Conservation (phyloP, 1,284 basidiomycete species). For the Austroboletus novae-zelandiae region DNA sequence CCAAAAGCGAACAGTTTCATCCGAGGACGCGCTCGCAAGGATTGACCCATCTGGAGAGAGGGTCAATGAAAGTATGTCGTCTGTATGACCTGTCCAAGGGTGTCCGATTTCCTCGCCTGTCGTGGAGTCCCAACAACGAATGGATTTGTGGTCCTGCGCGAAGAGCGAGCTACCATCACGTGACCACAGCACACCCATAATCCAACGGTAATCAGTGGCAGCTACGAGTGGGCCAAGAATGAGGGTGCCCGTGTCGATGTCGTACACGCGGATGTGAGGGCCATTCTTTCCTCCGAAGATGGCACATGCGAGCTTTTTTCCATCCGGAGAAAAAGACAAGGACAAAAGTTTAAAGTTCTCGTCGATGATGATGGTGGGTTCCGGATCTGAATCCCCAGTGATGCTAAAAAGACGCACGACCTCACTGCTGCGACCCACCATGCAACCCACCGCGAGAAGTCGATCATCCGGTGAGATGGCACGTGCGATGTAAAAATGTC, state of each 20-base stretch:
- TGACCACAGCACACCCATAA: constrained; percentile 19
- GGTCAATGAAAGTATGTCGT: background rate
- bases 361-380: too few species aligned
- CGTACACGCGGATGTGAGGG: constrained; percentile 1
- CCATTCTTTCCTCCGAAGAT: background rate
- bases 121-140: constrained; percentile 14
- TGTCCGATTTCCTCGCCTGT: constrained; percentile 3
- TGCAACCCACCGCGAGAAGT: background rate
- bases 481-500: background rate
- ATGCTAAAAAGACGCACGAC: background rate
- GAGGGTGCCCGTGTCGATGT: background rate
- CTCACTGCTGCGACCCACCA: accelerated
- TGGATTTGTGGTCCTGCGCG: too few species aligned
- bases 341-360: background rate
- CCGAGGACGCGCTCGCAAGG: constrained; percentile 7
- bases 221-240: background rate
- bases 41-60: constrained; percentile 10
- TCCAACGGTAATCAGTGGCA: too few species aligned
- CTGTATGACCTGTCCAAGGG: constrained; percentile 6
- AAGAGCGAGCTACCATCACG: constrained; percentile 4
- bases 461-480: constrained; percentile 5
- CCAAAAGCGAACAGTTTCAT: constrained; percentile 16
- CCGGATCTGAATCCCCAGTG: too few species aligned
- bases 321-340: constrained; percentile 9
- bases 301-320: constrained; percentile 4